Percentiles rank a stretch among this genome's conserved stretches.
Evolutionary conservation across 1,139 yeast species (phyloP).

Genomic region (Trichomonascaceae sp.): DNA sequence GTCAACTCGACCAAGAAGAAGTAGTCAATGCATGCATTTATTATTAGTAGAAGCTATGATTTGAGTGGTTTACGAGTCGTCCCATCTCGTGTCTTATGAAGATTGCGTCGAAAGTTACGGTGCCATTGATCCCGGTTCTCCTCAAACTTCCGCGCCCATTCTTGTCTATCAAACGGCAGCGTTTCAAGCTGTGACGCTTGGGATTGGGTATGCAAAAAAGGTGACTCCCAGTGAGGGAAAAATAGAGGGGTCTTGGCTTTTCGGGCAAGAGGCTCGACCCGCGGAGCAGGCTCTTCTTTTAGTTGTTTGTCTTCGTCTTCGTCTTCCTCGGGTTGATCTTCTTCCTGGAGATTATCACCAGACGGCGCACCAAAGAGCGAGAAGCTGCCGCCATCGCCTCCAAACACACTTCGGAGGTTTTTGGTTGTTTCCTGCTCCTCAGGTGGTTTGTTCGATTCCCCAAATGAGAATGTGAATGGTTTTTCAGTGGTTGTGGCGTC

Average conservation of each 20-base stretch:
- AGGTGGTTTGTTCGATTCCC: too few species aligned
- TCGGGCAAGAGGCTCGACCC: neutral
- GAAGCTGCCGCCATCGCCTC: neutral
- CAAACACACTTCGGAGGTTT: neutral
- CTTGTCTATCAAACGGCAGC: neutral
- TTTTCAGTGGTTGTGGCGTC: neutral
- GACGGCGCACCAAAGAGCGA: neutral
- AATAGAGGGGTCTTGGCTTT: neutral
- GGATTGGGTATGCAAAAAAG: neutral
- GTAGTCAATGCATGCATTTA: too few species aligned
- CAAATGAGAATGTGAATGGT: neutral
- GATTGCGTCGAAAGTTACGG: neutral
- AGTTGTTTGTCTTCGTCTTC: neutral
- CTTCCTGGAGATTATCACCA: too few species aligned
- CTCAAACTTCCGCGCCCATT: neutral
- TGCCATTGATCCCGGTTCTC: neutral
- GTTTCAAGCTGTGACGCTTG: neutral
- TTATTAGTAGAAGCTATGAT: too few species aligned
- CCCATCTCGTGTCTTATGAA: neutral
- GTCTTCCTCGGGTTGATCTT: neutral
- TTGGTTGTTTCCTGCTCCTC: too few species aligned
- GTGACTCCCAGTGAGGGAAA: neutral
- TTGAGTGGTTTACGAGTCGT: neutral
- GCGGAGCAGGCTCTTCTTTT: neutral
- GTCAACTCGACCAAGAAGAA: conserved; percentile 51